Conservation (phyloP, 2,329 filamentous ascomycete genomes). For the Boeremia lycopersici region DNA sequence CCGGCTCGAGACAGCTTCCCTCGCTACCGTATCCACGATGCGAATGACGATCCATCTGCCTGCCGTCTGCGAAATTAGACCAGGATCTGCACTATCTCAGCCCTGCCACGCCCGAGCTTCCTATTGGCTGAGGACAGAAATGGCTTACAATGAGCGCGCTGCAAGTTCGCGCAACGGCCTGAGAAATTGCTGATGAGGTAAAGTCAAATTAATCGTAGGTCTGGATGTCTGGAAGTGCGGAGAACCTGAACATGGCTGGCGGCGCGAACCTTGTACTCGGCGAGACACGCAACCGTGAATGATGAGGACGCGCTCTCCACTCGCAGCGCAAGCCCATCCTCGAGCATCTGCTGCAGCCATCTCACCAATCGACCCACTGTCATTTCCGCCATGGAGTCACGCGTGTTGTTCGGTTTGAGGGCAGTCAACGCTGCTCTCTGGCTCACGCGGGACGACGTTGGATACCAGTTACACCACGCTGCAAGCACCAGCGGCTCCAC, state of each 20-base stretch:
- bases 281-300: background rate
- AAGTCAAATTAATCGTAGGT: conserved; percentile 10
- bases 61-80: conserved; percentile 28
- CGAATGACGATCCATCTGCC: conserved; percentile 21
- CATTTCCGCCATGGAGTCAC: background rate
- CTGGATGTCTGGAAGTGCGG: conserved; percentile 10
- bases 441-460: background rate
- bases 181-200: conserved; percentile 15
- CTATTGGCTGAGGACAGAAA: background rate
- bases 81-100: conserved; percentile 27
- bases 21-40: conserved; percentile 7
- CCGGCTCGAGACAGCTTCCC: background rate
- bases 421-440: background rate
- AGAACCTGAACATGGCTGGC: conserved; percentile 2
- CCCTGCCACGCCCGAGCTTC: conserved; percentile 15
- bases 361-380: background rate
- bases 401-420: background rate
- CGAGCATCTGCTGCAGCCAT: conserved; percentile 3
- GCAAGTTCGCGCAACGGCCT: conserved; percentile 11
- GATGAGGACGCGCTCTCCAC: background rate
- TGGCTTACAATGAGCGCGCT: conserved; percentile 19
- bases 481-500: conserved; percentile 7
- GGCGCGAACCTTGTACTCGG: conserved; percentile 7
- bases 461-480: background rate
- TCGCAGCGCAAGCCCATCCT: background rate